These are phyloP conservation scores for Xylogone sp. DNA, from an alignment of 2,329 filamentous ascomycete genomes.

Conservation along the genomic window DNA sequence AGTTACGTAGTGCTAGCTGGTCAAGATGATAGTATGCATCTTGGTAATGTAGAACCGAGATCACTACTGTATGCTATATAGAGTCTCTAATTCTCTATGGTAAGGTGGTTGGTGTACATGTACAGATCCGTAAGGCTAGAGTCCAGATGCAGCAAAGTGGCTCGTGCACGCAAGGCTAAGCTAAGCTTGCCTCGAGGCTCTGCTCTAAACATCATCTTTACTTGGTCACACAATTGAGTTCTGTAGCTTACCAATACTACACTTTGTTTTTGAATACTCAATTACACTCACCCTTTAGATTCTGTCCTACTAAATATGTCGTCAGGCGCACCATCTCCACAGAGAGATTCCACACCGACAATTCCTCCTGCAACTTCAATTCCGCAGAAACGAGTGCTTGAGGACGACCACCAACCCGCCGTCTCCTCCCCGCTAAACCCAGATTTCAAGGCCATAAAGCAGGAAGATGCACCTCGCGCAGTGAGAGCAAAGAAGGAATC, in stretches of 20 bases:
- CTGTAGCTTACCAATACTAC: not conserved
- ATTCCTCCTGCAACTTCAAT: conserved; percentile 39
- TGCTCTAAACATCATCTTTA: not conserved
- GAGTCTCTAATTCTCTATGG: too few relatives aligned
- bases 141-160: too few relatives aligned
- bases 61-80: too few relatives aligned
- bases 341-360: conserved; percentile 38
- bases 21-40: too few relatives aligned
- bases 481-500: conserved; percentile 60
- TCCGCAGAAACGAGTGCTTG: conserved; percentile 62
- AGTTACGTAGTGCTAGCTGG: too few relatives aligned
- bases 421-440: conserved; percentile 74
- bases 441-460: conserved; percentile 47
- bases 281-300: not conserved
- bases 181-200: not conserved
- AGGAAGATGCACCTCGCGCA: conserved; percentile 40
- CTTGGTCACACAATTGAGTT: not conserved
- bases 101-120: too few relatives aligned
- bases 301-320: conserved; percentile 14
- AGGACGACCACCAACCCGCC: conserved; percentile 67
- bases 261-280: not conserved
- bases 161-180: not conserved
- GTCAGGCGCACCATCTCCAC: conserved; percentile 34
- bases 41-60: too few relatives aligned
- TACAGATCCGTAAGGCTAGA: too few relatives aligned